A percentile compares a stretch with the other conserved stretches of the same genome.
Conservation (phyloP, 306 rosid species). For the Castanea mollissima region DNA sequence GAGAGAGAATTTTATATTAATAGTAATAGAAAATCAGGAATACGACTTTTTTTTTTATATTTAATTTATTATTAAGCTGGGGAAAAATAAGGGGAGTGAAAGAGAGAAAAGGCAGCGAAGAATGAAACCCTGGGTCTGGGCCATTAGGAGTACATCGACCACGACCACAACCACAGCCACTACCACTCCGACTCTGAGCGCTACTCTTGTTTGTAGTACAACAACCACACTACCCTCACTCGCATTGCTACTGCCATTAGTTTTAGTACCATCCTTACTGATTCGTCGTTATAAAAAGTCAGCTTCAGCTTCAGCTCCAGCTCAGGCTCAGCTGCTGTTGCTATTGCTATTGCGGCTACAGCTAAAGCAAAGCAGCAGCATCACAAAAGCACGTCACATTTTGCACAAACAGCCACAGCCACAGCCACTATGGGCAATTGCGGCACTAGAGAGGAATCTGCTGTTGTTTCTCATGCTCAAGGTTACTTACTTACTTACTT, state of each 20-base stretch:
- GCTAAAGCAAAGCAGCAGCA: not conserved
- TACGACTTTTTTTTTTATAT: too few relatives aligned
- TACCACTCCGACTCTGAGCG: not conserved
- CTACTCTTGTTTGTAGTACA: not conserved
- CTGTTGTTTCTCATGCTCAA: slow-evolving; percentile 93
- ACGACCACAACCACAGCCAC: slow-evolving; percentile 10
- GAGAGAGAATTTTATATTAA: not conserved
- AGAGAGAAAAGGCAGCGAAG: slow-evolving; percentile 16
- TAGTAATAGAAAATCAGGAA: not conserved
- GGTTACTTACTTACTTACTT: slow-evolving; percentile 31
- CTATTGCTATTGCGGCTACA: slow-evolving; percentile 6
- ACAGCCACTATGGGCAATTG: slow-evolving; percentile 74
- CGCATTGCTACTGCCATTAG: slow-evolving; percentile 17
- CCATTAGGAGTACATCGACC: slow-evolving; percentile 12
- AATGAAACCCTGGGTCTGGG: slow-evolving; percentile 48
- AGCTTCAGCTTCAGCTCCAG: too few relatives aligned
- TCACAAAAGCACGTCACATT: slow-evolving; percentile 15
- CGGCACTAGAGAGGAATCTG: slow-evolving; percentile 95
- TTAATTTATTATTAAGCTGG: not conserved
- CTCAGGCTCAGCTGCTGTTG: not conserved
- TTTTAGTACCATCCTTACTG: not conserved
- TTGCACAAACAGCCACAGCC: not conserved
- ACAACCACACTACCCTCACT: slow-evolving; percentile 9
- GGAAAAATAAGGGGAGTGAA: slow-evolving; percentile 10
- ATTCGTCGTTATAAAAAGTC: too few relatives aligned